Base-by-base conservation (phyloP, 2,329 filamentous ascomycete genomes). In the Botrytis pseudocinerea region DNA sequence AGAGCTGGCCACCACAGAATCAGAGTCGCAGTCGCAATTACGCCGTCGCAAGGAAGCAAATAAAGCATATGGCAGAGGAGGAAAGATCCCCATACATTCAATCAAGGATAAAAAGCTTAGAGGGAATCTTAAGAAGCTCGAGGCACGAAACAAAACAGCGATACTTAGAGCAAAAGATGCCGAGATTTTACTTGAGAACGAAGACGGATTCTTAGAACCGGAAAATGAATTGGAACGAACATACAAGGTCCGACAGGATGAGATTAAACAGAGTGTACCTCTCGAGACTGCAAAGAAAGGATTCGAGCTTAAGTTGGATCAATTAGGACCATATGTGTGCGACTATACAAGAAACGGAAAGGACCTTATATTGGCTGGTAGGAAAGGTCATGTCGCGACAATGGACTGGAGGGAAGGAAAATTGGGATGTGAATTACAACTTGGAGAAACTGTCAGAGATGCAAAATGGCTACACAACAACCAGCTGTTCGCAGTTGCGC, bases 361-460 rank as follows among this genome's bases (percentile, higher is more conserved):
- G 76, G 91, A 97, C 78, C 84, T 99, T 75, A 84, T 99, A 71
- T 86, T 99, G 48, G 94, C 92, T 20, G 95, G 96, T 42, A 87
- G 94, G 74, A 98, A 97, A 83, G 96, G 96, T 22, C 96, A 99
- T 89, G 86, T 99, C 76, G 95, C 96, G 73, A 95, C 93, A 0
- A 97, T 98, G 89, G 95, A 99, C 83, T 99, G 96, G 95, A 87
- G 95, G 76, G 92, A 92, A 77, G 95, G 95, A 60, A 97, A 95
- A 82, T 85, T 98, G 74, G 93, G 93, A 10, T 98, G 94, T 81
- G 96, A 99, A 82, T 80, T 98, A 76, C 94, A 99, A 81, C 86
- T 99, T 75, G 90, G 91, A 69, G 96, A 99, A 85, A 98, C 94
- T 0, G 88, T 98, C 20, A 87, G 95, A 70, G 95, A 98, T 83